phyloP scores from a whole-genome alignment of 108 stramenopile genomes.

The Mayamaea pseudoterrestris region DNA sequence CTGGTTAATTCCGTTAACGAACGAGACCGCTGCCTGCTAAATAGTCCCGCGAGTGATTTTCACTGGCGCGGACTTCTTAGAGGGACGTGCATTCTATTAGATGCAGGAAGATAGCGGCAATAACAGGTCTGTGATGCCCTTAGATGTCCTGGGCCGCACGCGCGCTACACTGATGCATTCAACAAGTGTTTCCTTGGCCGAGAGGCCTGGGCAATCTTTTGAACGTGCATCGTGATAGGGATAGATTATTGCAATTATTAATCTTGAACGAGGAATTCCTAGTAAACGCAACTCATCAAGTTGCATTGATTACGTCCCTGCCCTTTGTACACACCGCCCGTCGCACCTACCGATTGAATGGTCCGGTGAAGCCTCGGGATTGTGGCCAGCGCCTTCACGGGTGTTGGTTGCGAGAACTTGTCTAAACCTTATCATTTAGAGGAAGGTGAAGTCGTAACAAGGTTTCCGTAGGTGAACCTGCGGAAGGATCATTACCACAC shows the following conservation, averaged over 20 bases:
- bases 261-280: slow-evolving; percentile 99
- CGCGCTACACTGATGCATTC: slow-evolving; percentile 95
- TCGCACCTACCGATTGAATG: slow-evolving; percentile 98
- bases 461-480: slow-evolving; percentile 99
- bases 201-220: slow-evolving; percentile 96
- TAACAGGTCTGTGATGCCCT: slow-evolving; percentile 99
- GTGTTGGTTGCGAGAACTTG: slow-evolving; percentile 60
- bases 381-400: slow-evolving; percentile 63
- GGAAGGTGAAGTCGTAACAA: slow-evolving; percentile 98
- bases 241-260: slow-evolving; percentile 99
- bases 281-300: slow-evolving; percentile 99
- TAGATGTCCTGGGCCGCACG: slow-evolving; percentile 98
- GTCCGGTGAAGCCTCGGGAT: slow-evolving; percentile 95
- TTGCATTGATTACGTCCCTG: slow-evolving; percentile 41
- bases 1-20: slow-evolving; percentile 99
- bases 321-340: slow-evolving; percentile 95
- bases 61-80: slow-evolving; percentile 85
- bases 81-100: slow-evolving; percentile 90
- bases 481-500: slow-evolving; percentile 96
- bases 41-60: slow-evolving; percentile 52
- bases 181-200: slow-evolving; percentile 85
- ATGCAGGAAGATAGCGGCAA: slow-evolving; percentile 92
- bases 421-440: slow-evolving; percentile 90
- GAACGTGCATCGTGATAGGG: slow-evolving; percentile 97
- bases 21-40: slow-evolving; percentile 98